phyloP scores from a whole-genome alignment of 140 eudicot genomes.

The Bidens hawaiensis region DNA sequence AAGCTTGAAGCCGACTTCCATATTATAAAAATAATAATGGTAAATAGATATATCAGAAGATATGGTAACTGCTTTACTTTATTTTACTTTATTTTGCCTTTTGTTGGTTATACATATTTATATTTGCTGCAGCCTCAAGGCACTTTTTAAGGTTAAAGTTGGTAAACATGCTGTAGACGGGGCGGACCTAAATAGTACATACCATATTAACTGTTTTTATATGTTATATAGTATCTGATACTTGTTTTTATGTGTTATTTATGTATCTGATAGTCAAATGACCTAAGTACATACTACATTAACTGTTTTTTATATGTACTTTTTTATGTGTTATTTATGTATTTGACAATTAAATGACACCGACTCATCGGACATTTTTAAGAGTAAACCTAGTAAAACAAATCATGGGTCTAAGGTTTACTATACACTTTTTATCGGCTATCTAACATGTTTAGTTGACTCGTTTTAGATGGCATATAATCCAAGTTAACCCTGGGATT shows the following conservation, averaged over 20 bases:
- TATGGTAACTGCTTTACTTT: not conserved
- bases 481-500: not conserved
- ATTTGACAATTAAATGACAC: too few species aligned
- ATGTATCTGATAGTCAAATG: not conserved
- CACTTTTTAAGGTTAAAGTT: conserved; percentile 2
- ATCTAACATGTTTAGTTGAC: not conserved
- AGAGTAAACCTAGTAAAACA: not conserved
- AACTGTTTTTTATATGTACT: too few species aligned
- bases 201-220: not conserved
- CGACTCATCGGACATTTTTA: not conserved
- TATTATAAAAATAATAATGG: not conserved
- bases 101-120: conserved; percentile 3
- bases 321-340: too few species aligned
- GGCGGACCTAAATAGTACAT: not conserved
- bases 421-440: not conserved
- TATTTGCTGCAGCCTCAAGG: not conserved
- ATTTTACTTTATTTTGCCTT: not conserved
- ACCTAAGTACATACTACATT: too few species aligned
- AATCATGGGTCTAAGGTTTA: not conserved
- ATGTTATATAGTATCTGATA: not conserved
- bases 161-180: not conserved
- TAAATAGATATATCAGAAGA: not conserved
- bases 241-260: not conserved
- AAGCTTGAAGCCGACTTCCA: conserved; percentile 13
- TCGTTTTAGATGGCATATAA: not conserved